These are phyloP conservation scores for Colletotrichum cordylinicola DNA, from an alignment of 2,329 filamentous ascomycete species.

Conservation along the genomic window DNA sequence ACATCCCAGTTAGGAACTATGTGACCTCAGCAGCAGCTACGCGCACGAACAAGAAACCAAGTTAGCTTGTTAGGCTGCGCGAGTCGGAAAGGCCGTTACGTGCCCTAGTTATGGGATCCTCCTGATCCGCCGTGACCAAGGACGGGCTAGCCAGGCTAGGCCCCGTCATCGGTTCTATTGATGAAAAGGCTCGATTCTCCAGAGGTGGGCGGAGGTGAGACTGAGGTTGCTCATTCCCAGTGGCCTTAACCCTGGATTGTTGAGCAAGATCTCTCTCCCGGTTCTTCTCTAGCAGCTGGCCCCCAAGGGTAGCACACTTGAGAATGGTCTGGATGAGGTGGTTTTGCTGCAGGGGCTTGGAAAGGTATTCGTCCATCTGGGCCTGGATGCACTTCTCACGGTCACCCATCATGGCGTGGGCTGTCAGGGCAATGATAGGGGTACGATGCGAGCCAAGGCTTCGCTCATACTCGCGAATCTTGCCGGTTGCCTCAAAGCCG, in stretches of 20 bases:
- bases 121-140: constrained; percentile 63
- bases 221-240: constrained; percentile 41
- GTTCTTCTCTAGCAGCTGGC: constrained; percentile 80
- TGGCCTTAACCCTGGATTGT: constrained; percentile 53
- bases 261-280: constrained; percentile 64
- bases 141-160: constrained; percentile 66
- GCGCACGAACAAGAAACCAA: constrained; percentile 28
- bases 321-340: constrained; percentile 97
- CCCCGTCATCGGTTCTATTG: constrained; percentile 63
- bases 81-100: constrained; percentile 47
- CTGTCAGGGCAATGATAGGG: constrained; percentile 95
- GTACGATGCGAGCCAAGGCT: constrained; percentile 81
- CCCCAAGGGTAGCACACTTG: constrained; percentile 92
- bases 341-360: constrained; percentile 95
- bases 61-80: constrained; percentile 43
- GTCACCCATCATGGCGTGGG: constrained; percentile 98
- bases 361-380: constrained; percentile 99
- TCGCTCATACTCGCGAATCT: constrained; percentile 94
- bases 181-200: constrained; percentile 72
- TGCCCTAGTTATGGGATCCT: constrained; percentile 62
- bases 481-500: constrained; percentile 95
- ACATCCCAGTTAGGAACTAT: constrained; percentile 25
- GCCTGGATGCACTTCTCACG: constrained; percentile 98
- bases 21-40: constrained; percentile 23
- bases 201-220: constrained; percentile 44